A percentile compares a stretch with the other conserved stretches of the same genome.
Evolutionary conservation across 805 yeast genomes (phyloP).

Genomic region (Myxozyma melibiosi): DNA sequence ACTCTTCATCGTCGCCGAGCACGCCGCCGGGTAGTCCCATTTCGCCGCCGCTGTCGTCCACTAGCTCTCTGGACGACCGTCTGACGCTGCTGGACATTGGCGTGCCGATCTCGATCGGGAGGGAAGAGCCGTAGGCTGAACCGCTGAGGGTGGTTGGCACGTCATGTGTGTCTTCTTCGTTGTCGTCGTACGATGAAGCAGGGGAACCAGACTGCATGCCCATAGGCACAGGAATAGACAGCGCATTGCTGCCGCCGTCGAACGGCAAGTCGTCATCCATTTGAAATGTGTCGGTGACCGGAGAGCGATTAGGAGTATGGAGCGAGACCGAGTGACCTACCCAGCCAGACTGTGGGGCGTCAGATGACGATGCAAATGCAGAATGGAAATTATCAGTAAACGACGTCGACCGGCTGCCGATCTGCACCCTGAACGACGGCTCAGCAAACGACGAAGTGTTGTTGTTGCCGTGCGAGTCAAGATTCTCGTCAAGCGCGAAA

Average conservation of each 20-base stretch:
- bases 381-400: constrained; percentile 14
- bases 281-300: background rate
- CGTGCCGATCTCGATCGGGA: constrained; percentile 28
- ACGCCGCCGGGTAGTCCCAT: constrained; percentile 29
- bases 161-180: background rate
- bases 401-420: constrained; percentile 6
- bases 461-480: constrained; percentile 1
- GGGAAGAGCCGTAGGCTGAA: constrained; percentile 21
- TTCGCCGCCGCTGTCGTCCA: constrained; percentile 17
- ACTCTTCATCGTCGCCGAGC: constrained; percentile 26
- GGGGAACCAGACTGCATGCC: background rate
- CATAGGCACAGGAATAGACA: background rate
- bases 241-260: background rate
- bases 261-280: background rate
- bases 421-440: constrained; percentile 2
- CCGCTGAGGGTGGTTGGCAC: background rate
- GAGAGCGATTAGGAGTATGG: constrained; percentile 3
- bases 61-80: background rate
- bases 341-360: constrained; percentile 18
- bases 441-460: background rate
- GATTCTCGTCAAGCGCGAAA: constrained; percentile 24
- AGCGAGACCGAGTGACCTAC: constrained; percentile 22
- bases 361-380: constrained; percentile 3
- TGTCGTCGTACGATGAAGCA: constrained; percentile 19
- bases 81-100: constrained; percentile 4